These are phyloP conservation scores for Vitis vinifera DNA, from an alignment of 164 flowering plant species.

Conservation along the genomic window ASM3070453v1 NC_081809.1:24632001-24632500, in stretches of 20 bases:
- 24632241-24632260: no score
- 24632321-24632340: constrained; percentile 7
- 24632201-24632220: no score
- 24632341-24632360: not conserved
- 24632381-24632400: not conserved
- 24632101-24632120: not conserved
- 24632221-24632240: no score
- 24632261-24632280: no score
- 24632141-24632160: not conserved
- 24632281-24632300: not conserved
- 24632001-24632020: no score
- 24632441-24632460: constrained; percentile 12
- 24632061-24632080: not conserved
- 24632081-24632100: no score
- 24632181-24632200: no score
- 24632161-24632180: not conserved
- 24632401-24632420: constrained; percentile 12
- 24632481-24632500: constrained; percentile 15
- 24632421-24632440: constrained; percentile 18
- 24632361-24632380: not conserved
- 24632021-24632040: no score
- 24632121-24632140: not conserved
- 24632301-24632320: constrained; percentile 19
- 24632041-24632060: no score
- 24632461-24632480: no score